These are phyloP conservation scores for Laburnicola sp. DNA, from an alignment of 2,329 filamentous ascomycete genomes.

Conservation along the genomic window DNA sequence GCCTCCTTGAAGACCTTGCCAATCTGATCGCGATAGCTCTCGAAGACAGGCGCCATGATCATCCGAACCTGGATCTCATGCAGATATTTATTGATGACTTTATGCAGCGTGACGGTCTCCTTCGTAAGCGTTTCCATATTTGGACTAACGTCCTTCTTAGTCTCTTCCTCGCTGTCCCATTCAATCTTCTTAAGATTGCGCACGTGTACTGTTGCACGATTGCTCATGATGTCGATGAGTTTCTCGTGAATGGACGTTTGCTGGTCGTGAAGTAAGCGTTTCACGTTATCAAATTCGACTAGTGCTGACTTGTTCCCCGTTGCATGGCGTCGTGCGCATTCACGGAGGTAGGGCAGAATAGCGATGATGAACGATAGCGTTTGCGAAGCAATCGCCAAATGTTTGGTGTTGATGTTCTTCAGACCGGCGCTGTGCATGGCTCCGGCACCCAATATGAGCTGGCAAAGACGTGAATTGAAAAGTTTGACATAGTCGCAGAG, in stretches of 20 bases:
- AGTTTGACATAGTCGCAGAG: constrained; percentile 85
- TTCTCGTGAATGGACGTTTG: constrained; percentile 91
- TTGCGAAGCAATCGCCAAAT: constrained; percentile 88
- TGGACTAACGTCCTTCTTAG: constrained; percentile 55
- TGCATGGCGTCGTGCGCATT: constrained; percentile 81
- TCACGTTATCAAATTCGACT: constrained; percentile 86
- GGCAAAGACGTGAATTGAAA: constrained; percentile 95
- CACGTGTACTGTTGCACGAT: constrained; percentile 72
- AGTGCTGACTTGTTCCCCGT: constrained; percentile 55
- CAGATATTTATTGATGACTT: constrained; percentile 80
- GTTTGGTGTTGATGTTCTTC: constrained; percentile 89
- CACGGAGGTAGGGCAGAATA: constrained; percentile 84
- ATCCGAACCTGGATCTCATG: constrained; percentile 74
- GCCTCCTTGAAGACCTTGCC: constrained; percentile 69
- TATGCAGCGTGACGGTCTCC: constrained; percentile 82
- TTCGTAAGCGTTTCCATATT: constrained; percentile 89
- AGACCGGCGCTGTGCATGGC: constrained; percentile 86
- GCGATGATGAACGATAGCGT: constrained; percentile 85
- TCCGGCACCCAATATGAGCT: constrained; percentile 92
- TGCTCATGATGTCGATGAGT: constrained; percentile 87
- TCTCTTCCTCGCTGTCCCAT: constrained; percentile 63
- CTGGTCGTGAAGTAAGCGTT: constrained; percentile 82
- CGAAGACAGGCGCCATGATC: constrained; percentile 86
- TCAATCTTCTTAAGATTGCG: constrained; percentile 73
- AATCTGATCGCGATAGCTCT: constrained; percentile 78